Conservation (phyloP, 2,329 filamentous ascomycete species). For the Beauveria scarabaeidicola region DNA sequence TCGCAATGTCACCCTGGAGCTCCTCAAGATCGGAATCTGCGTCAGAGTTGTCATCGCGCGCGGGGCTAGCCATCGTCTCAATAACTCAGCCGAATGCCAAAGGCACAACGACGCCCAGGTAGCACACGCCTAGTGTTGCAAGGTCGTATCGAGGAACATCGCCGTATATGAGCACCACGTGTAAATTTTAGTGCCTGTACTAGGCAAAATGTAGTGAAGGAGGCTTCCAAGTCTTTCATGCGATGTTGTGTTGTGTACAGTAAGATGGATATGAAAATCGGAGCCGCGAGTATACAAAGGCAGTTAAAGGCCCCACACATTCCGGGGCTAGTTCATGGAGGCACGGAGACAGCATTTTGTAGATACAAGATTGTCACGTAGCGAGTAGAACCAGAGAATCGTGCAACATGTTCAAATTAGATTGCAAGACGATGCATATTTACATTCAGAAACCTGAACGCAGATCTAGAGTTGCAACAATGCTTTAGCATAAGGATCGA, state of each 20-base stretch:
- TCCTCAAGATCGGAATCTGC: constrained; percentile 38
- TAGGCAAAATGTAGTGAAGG: too few relatives aligned
- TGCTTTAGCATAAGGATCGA: background rate
- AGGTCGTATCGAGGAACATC: too few relatives aligned
- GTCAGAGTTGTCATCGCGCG: constrained; percentile 24
- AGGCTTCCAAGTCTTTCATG: too few relatives aligned
- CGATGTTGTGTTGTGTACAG: background rate
- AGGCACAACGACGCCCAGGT: background rate
- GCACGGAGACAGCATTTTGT: background rate
- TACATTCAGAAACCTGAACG: background rate
- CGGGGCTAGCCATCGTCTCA: background rate
- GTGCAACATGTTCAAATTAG: background rate
- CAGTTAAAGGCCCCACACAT: background rate
- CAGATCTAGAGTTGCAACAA: background rate
- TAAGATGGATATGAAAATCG: background rate
- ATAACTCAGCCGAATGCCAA: background rate
- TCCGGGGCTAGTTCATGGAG: too few relatives aligned
- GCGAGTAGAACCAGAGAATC: background rate
- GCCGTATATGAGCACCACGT: too few relatives aligned
- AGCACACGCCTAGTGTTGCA: too few relatives aligned
- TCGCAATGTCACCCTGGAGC: constrained; percentile 35
- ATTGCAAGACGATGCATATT: background rate
- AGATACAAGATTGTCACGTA: background rate
- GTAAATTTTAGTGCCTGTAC: too few relatives aligned
- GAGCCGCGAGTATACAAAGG: too few relatives aligned